Evolutionary conservation across 257 asterid genomes (phyloP).

Genomic region (Jaltomata sinuosa): DNA sequence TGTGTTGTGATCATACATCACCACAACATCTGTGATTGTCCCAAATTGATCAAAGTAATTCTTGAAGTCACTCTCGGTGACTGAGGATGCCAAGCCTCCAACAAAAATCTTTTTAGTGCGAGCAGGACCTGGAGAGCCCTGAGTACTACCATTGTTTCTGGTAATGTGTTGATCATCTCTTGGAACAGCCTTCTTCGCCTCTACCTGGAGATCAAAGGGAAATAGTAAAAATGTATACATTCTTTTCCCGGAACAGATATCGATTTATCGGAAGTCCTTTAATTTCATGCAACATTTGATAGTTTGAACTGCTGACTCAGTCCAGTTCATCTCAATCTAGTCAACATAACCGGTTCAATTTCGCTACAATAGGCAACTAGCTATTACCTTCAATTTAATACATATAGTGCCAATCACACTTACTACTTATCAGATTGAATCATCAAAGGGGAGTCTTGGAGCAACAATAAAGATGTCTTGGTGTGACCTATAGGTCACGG

Average conservation of each 20-base stretch:
- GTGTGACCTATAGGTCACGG: neutral
- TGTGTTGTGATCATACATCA: slow-evolving; percentile 72
- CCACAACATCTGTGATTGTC: slow-evolving; percentile 58
- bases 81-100: slow-evolving; percentile 64
- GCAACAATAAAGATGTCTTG: neutral
- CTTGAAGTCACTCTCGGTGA: slow-evolving; percentile 60
- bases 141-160: slow-evolving; percentile 28
- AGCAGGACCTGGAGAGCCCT: slow-evolving; percentile 44
- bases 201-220: slow-evolving; percentile 39
- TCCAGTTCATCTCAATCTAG: neutral
- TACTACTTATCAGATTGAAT: neutral
- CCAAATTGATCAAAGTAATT: slow-evolving; percentile 60
- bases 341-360: neutral
- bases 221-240: neutral
- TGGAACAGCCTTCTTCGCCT: slow-evolving; percentile 68
- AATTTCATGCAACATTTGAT: neutral
- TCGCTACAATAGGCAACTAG: neutral
- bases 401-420: neutral
- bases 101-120: slow-evolving; percentile 67
- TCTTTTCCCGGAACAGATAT: neutral
- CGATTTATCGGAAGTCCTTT: neutral
- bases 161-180: slow-evolving; percentile 43
- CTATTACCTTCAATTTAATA: neutral
- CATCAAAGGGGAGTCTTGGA: neutral
- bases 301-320: neutral